Conservation (phyloP, 306 rosid species). For the Medicago arabica region DNA sequence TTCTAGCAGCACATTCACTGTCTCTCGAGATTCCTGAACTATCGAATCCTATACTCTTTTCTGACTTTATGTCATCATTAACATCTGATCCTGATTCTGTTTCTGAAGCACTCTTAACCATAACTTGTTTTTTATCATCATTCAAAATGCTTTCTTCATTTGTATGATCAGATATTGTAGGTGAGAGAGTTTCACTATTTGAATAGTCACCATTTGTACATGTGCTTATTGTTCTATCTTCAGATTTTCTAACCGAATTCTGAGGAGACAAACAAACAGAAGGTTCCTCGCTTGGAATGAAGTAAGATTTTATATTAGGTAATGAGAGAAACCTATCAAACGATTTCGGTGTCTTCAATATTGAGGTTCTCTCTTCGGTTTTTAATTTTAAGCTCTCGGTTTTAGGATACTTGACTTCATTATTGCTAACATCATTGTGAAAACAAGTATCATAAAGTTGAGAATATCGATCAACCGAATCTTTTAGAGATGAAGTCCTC, state of each 20-base stretch:
- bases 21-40: constrained; percentile 33
- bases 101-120: constrained; percentile 33
- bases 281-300: constrained; percentile 53
- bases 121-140: constrained; percentile 31
- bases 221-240: constrained; percentile 29
- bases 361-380: constrained; percentile 40
- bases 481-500: constrained; percentile 66
- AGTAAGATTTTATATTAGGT: constrained; percentile 59
- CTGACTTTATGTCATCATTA: constrained; percentile 31
- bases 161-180: constrained; percentile 15
- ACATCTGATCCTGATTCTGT: constrained; percentile 47
- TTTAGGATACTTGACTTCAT: constrained; percentile 46
- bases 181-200: constrained; percentile 30
- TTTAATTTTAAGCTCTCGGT: constrained; percentile 50
- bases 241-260: constrained; percentile 24
- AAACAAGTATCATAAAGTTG: constrained; percentile 64
- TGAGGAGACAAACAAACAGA: constrained; percentile 41
- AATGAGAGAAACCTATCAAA: constrained; percentile 67
- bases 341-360: constrained; percentile 46
- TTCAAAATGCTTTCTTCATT: constrained; percentile 40
- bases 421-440: constrained; percentile 43
- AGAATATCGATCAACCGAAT: constrained; percentile 59
- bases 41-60: constrained; percentile 38
- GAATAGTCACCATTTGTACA: constrained; percentile 38
- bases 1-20: constrained; percentile 6